These are phyloP conservation scores for Vanrija sp. DNA, from an alignment of 1,284 basidiomycete species.

Conservation along the genomic window DNA sequence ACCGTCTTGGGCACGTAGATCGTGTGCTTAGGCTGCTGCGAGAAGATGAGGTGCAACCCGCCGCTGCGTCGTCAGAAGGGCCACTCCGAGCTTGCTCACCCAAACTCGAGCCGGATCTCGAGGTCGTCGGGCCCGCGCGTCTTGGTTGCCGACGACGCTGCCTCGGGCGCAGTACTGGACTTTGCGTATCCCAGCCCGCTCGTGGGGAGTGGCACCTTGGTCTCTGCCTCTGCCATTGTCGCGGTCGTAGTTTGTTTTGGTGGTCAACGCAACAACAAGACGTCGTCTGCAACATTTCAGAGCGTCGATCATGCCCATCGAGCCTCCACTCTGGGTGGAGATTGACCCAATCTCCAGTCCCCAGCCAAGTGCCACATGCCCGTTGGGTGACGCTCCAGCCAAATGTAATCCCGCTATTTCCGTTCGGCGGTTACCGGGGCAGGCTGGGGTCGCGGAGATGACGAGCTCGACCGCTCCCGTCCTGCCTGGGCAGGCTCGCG, in stretches of 20 bases:
- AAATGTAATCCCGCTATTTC: conserved; percentile 3
- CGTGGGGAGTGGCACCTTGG: conserved; percentile 13
- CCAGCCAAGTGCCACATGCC: not conserved
- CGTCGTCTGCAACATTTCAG: not conserved
- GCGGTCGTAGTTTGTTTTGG: not conserved
- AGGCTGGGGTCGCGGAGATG: not conserved
- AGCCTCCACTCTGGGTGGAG: conserved; percentile 4
- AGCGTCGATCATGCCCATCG: not conserved
- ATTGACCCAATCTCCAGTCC: too few species aligned
- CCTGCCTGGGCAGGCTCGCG: not conserved
- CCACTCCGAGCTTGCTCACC: not conserved
- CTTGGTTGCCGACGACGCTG: not conserved
- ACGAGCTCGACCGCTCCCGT: not conserved
- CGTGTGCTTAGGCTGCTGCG: conserved; percentile 59
- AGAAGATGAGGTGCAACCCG: conserved; percentile 81
- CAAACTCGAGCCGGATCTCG: conserved; percentile 19
- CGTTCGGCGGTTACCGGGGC: not conserved
- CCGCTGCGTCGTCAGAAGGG: conserved; percentile 53
- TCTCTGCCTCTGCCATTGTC: conserved; percentile 9
- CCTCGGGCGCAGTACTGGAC: conserved; percentile 5
- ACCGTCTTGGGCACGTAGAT: conserved; percentile 59
- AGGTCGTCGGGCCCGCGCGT: conserved; percentile 10
- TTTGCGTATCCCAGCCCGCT: conserved; percentile 28
- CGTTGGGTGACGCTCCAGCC: not conserved
- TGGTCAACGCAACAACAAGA: not conserved